Evolutionary conservation across 2,329 filamentous ascomycete species (phyloP).

Genomic region (Ustulina deusta): DNA sequence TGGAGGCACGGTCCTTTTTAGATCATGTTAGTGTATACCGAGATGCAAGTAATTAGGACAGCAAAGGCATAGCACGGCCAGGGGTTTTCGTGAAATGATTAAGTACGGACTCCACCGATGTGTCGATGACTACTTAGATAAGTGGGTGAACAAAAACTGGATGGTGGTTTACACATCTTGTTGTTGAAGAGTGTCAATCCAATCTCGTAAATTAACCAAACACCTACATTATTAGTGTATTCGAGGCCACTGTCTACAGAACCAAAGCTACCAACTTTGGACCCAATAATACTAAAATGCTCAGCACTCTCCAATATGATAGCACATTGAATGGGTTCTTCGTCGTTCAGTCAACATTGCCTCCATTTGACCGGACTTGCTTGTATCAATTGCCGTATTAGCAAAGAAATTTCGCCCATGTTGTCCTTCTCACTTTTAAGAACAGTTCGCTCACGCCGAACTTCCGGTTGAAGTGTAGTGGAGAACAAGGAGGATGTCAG

Average conservation of each 20-base stretch:
- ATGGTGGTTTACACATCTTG: neutral
- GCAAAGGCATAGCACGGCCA: neutral
- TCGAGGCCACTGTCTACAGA: neutral
- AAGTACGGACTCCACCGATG: neutral
- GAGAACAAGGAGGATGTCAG: constrained; percentile 12
- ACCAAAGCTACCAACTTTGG: neutral
- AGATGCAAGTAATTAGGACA: neutral
- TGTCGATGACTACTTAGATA: constrained; percentile 9
- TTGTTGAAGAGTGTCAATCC: constrained; percentile 8
- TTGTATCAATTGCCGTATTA: constrained; percentile 16
- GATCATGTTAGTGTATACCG: neutral
- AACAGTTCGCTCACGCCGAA: constrained; percentile 1
- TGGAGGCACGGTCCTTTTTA: constrained; percentile 16
- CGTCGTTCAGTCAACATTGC: neutral
- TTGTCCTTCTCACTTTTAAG: neutral
- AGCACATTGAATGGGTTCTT: neutral
- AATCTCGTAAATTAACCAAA: constrained; percentile 1
- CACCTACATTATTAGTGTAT: neutral
- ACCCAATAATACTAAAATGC: neutral
- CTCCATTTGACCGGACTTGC: neutral
- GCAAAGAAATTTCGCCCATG: constrained; percentile 2
- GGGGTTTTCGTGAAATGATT: neutral
- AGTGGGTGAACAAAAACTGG: neutral
- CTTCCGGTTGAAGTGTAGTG: constrained; percentile 11
- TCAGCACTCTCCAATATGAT: constrained; percentile 6